These are phyloP conservation scores for Drosera capensis DNA, from an alignment of 148 eudicot genomes.

Conservation along the genomic window DNA sequence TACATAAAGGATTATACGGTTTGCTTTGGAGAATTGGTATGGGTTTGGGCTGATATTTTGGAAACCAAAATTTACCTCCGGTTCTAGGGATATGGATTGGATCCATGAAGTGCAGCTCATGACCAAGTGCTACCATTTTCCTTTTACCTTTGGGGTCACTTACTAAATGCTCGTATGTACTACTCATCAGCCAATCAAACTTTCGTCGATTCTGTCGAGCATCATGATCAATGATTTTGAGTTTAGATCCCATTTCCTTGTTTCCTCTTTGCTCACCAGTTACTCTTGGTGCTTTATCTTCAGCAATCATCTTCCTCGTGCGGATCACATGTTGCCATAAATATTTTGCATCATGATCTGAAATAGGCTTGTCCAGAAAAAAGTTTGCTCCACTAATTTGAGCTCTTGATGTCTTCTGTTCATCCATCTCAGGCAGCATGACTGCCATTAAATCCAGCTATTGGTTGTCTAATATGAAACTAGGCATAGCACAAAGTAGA, in stretches of 20 bases:
- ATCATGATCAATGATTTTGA: background rate
- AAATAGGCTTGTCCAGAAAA: constrained; percentile 1
- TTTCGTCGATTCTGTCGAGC: background rate
- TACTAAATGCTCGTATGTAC: background rate
- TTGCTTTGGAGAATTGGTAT: no score
- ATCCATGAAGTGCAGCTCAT: no score
- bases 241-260: background rate
- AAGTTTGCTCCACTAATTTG: background rate
- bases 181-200: background rate
- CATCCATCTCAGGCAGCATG: background rate
- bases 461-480: no score
- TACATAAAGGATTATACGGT: no score
- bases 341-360: background rate
- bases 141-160: constrained; percentile 1
- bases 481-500: background rate
- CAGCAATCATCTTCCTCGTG: background rate
- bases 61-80: no score
- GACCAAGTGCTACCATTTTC: background rate
- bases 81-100: no score
- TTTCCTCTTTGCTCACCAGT: background rate
- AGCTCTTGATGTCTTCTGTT: background rate
- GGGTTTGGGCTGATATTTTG: no score
- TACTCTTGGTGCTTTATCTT: background rate
- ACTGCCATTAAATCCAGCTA: constrained; percentile 3
- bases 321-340: background rate